Conservation (phyloP, 192 early-diverging fungal genomes). For the Coemansia asiatica region DNA sequence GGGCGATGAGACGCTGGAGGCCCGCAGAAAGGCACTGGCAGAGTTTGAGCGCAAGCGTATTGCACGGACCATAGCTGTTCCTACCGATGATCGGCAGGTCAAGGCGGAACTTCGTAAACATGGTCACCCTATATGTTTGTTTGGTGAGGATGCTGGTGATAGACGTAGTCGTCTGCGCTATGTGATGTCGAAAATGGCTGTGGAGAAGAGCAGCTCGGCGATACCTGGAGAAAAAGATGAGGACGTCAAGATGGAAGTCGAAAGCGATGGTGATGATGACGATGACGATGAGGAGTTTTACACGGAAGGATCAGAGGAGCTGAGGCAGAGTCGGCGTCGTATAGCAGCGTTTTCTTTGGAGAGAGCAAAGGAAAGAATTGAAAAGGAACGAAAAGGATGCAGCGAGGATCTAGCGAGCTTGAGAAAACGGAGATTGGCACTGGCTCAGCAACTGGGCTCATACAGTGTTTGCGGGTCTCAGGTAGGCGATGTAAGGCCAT, state of each 20-base stretch:
- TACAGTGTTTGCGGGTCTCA: conserved; percentile 79
- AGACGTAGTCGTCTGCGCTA: conserved; percentile 79
- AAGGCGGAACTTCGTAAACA: conserved; percentile 70
- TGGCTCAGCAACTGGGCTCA: conserved; percentile 22
- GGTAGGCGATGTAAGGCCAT: conserved; percentile 85
- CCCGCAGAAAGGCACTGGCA: conserved; percentile 52
- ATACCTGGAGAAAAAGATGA: conserved; percentile 8
- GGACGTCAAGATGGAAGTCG: conserved; percentile 41
- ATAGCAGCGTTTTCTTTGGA: conserved; percentile 76
- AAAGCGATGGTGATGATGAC: conserved; percentile 56
- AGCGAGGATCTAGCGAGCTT: conserved; percentile 23
- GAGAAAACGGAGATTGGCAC: conserved; percentile 57
- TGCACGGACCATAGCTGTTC: conserved; percentile 79
- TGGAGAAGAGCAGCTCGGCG: conserved; percentile 10
- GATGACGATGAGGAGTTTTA: conserved; percentile 75
- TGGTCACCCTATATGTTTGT: conserved; percentile 85
- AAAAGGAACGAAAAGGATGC: conserved; percentile 58
- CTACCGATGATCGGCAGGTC: conserved; percentile 86
- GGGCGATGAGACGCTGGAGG: conserved; percentile 27
- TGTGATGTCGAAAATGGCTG: conserved; percentile 62
- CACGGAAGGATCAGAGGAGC: conserved; percentile 71
- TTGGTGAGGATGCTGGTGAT: conserved; percentile 91
- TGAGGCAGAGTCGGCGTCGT: conserved; percentile 66
- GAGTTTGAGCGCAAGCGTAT: conserved; percentile 76
- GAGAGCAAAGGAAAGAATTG: conserved; percentile 64